Percentiles rank a stretch among this genome's conserved stretches.
Conservation (phyloP, 1,139 yeast species). For the Candida sp. region DNA sequence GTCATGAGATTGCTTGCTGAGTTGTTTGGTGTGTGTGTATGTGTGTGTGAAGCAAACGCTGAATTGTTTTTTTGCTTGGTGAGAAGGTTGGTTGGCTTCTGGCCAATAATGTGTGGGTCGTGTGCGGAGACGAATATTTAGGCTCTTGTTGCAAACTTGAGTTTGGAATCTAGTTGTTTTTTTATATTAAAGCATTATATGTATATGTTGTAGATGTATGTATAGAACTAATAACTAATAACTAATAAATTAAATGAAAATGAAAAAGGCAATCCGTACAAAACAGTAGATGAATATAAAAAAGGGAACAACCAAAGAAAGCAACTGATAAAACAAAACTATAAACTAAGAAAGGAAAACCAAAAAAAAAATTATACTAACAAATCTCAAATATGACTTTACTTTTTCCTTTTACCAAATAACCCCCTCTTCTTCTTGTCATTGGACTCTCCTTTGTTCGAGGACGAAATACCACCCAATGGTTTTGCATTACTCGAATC, state of each 20-base stretch:
- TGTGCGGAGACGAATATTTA: background rate
- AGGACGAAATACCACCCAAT: slow-evolving; percentile 33
- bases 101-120: background rate
- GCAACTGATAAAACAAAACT: background rate
- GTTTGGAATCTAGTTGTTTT: no score
- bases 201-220: background rate
- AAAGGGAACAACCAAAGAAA: background rate
- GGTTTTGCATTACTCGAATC: slow-evolving; percentile 32
- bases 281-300: no score
- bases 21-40: background rate
- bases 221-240: background rate
- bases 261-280: background rate
- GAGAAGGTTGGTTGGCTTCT: background rate
- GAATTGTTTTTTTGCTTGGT: background rate
- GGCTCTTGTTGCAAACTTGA: no score
- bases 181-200: background rate
- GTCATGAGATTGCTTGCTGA: no score
- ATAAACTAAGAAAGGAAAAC: background rate
- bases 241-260: no score
- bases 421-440: slow-evolving; percentile 36
- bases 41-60: background rate
- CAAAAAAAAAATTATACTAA: background rate
- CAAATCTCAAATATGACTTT: background rate
- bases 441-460: slow-evolving; percentile 18
- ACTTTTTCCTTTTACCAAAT: slow-evolving; percentile 22